phyloP scores from a whole-genome alignment of 345 rosid genomes.

The Pistacia atlantica region DNA sequence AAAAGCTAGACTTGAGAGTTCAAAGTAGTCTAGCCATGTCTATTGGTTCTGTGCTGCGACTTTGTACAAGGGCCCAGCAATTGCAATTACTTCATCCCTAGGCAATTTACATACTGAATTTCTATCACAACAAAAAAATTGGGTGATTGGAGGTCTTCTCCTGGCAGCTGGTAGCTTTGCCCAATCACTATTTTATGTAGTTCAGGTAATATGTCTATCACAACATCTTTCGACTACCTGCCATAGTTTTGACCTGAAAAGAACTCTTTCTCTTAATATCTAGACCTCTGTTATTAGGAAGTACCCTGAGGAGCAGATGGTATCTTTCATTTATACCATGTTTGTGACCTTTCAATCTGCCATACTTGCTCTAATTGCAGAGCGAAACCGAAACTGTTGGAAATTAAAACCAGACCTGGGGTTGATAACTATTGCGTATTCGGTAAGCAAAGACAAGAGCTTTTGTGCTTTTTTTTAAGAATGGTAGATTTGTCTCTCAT shows the following conservation, averaged over 20 bases:
- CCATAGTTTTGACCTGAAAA: neutral
- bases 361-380: slow-evolving; percentile 19
- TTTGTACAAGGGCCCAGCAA: slow-evolving; percentile 26
- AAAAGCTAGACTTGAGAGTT: slow-evolving; percentile 27
- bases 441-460: slow-evolving; percentile 18
- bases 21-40: slow-evolving; percentile 31
- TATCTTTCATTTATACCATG: slow-evolving; percentile 10
- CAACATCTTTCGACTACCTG: neutral
- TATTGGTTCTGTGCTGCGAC: slow-evolving; percentile 28
- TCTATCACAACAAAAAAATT: neutral
- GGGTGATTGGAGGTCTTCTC: slow-evolving; percentile 23
- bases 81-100: neutral
- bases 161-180: slow-evolving; percentile 1
- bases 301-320: slow-evolving; percentile 30
- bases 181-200: neutral
- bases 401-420: slow-evolving; percentile 18
- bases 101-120: neutral
- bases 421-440: slow-evolving; percentile 21
- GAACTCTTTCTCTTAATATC: neutral
- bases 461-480: neutral
- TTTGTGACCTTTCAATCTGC: slow-evolving; percentile 22
- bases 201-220: neutral
- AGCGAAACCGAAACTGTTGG: slow-evolving; percentile 30
- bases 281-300: slow-evolving; percentile 27
- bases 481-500: too few relatives aligned